Evolutionary conservation across 1,284 basidiomycete genomes (phyloP).

Genomic region (Tetrapyrgos nigripes): DNA sequence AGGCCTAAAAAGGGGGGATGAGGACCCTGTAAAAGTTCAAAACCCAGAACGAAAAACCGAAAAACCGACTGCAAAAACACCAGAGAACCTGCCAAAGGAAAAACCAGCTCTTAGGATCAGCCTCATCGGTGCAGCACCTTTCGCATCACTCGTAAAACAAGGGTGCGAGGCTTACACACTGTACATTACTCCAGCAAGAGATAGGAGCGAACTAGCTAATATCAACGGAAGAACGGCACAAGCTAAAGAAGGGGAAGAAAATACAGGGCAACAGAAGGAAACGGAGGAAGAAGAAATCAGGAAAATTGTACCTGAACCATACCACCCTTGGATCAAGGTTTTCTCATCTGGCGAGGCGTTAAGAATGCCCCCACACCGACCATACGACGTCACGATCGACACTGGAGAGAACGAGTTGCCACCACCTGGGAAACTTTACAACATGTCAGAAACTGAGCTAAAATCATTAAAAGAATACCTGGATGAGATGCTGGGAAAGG

Average conservation of each 20-base stretch:
- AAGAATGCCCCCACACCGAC: neutral
- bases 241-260: neutral
- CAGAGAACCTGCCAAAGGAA: neutral
- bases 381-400: constrained; percentile 1
- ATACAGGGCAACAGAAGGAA: neutral
- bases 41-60: neutral
- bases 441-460: constrained; percentile 6
- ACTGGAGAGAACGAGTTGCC: neutral
- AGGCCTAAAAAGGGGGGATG: neutral
- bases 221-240: neutral
- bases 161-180: neutral
- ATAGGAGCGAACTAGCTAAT: too few relatives aligned
- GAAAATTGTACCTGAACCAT: neutral
- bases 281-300: neutral
- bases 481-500: constrained; percentile 9
- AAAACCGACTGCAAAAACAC: neutral
- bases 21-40: too few relatives aligned
- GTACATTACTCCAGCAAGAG: neutral
- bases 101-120: neutral
- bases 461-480: constrained; percentile 4
- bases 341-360: constrained; percentile 4
- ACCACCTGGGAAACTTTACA: constrained; percentile 1
- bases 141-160: neutral
- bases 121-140: neutral
- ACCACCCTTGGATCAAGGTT: neutral